A percentile compares a stretch with the other conserved stretches of the same genome.
Conservation (phyloP, 2,329 filamentous ascomycete species). For the Aureobasidium sp. region DNA sequence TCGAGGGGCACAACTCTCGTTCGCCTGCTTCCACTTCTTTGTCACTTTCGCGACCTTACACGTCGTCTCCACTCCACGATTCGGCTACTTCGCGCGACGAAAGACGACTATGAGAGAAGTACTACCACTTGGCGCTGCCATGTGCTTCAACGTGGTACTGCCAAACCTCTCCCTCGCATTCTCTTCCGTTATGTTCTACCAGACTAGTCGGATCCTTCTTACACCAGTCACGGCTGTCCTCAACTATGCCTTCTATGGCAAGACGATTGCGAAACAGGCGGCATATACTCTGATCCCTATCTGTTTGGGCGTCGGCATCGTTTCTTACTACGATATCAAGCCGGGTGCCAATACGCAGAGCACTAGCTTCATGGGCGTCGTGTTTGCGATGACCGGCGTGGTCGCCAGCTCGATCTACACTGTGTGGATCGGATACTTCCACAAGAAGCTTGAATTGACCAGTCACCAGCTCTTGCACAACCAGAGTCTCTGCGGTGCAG, state of each 20-base stretch:
- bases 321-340: conserved; percentile 61
- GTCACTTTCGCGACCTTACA: conserved; percentile 57
- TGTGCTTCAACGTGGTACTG: conserved; percentile 62
- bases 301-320: conserved; percentile 55
- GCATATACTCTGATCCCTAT: conserved; percentile 49
- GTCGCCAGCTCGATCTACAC: conserved; percentile 60
- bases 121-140: conserved; percentile 55
- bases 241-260: conserved; percentile 54
- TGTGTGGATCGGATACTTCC: conserved; percentile 59
- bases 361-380: conserved; percentile 51
- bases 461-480: conserved; percentile 63
- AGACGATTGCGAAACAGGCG: conserved; percentile 48
- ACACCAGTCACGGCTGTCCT: conserved; percentile 57
- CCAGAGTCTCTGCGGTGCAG: conserved; percentile 55
- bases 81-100: conserved; percentile 52
- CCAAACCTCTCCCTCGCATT: conserved; percentile 61
- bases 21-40: conserved; percentile 61
- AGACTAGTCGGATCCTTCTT: conserved; percentile 58
- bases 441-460: conserved; percentile 56
- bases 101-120: conserved; percentile 49
- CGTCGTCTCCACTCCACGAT: conserved; percentile 48
- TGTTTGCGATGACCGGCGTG: conserved; percentile 57
- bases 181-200: conserved; percentile 62
- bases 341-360: conserved; percentile 37
- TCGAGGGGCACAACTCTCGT: conserved; percentile 36